Conservation (phyloP, 495 filamentous ascomycete genomes). For the Sabuloglossum arenarium region DNA sequence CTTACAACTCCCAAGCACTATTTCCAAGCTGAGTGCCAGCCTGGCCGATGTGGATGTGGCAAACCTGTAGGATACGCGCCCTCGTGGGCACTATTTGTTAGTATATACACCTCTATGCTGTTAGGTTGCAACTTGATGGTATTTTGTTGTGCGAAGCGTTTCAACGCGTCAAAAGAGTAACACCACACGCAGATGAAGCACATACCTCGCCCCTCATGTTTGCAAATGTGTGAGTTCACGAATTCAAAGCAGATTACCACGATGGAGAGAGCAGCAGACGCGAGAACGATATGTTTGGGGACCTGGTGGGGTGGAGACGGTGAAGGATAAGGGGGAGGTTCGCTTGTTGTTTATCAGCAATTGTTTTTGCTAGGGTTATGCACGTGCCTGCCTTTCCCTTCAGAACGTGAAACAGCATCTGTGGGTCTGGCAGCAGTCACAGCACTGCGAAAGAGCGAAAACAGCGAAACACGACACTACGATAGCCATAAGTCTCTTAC, state of each 20-base stretch:
- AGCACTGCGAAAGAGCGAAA: too few relatives aligned
- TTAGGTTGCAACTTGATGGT: not conserved
- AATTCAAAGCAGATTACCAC: not conserved
- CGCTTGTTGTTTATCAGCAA: conserved; percentile 1
- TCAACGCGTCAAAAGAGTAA: not conserved
- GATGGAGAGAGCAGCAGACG: not conserved
- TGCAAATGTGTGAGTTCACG: conserved; percentile 5
- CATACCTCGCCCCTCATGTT: conserved; percentile 35
- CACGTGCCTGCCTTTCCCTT: not conserved
- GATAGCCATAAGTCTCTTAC: too few relatives aligned
- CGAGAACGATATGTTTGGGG: not conserved
- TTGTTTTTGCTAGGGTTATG: not conserved
- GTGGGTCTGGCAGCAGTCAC: not conserved
- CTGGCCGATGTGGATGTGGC: conserved; percentile 83
- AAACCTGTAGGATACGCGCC: conserved; percentile 32
- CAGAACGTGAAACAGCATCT: not conserved
- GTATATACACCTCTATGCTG: not conserved
- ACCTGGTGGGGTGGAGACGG: not conserved
- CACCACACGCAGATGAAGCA: conserved; percentile 3
- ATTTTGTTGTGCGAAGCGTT: conserved; percentile 1
- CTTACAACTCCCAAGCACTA: conserved; percentile 89
- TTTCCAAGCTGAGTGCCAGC: conserved; percentile 86
- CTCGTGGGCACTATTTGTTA: not conserved
- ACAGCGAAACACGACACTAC: too few relatives aligned
- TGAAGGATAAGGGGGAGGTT: not conserved